Evolutionary conservation across 1,139 yeast genomes (phyloP), one percentile per base, ranked within the genome.

Genomic region (Zhuliangozyma blackwelliae): DNA sequence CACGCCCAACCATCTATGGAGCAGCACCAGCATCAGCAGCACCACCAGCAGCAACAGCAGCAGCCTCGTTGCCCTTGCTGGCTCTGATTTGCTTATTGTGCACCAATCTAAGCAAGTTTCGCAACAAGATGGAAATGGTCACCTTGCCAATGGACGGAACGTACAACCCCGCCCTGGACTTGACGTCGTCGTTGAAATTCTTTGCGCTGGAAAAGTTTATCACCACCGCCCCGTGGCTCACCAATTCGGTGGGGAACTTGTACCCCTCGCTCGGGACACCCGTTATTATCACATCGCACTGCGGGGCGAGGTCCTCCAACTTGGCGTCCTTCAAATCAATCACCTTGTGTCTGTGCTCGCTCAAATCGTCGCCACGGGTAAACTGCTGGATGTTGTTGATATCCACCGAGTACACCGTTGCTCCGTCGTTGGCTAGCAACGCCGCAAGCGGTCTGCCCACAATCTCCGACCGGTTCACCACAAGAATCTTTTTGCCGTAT

Each of bases 401-500:
- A 55, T 92, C 98, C 5, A 82, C 90, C 1, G 97, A 89, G 59
- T 85, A 92, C 1, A 92, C 98, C 1, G 83, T 84, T 21, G 98
- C 98, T 44, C 98, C 98, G 54, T 92, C 98, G 52, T 92, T 92
- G 21, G 98, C 98, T 47, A 94, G 67, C 30, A 92, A 65, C 0
- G 98, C 97, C 25, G 98, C 98, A 45, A 92, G 68, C 1, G 98
- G 98, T 48, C 98, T 79, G 6, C 98, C 98, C 16, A 92, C 98
- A 50, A 92, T 90, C 61, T 92, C 98, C 9, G 95, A 84, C 51
- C 98, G 75, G 64, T 92, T 92, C 35, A 92, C 92, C 35, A 92
- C 81, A 37, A 95, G 81, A 39, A 92, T 73, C 37, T 92, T 90
- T 59, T 89, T 90, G 32, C 98, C 98, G 52, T 88, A 92, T 21